Evolutionary conservation across 495 filamentous ascomycete species (phyloP).

Genomic region (Aspergillus sclerotiicarbonarius): DNA sequence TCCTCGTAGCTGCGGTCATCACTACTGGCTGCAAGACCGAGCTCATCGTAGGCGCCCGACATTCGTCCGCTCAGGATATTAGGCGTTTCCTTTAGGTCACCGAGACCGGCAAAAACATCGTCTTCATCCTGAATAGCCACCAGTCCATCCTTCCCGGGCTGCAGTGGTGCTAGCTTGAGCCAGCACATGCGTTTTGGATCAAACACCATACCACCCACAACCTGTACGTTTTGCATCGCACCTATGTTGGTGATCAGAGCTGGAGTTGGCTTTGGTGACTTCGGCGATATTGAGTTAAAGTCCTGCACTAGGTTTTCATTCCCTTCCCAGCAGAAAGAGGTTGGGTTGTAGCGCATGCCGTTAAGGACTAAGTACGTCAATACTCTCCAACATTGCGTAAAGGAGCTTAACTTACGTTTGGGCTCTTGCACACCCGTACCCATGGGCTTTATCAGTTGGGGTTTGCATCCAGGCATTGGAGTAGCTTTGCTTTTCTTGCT

Average conservation of each 20-base stretch:
- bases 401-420: constrained; percentile 58
- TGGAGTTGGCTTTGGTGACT: constrained; percentile 66
- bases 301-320: constrained; percentile 80
- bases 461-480: constrained; percentile 55
- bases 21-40: constrained; percentile 36
- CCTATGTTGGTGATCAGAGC: constrained; percentile 92
- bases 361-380: constrained; percentile 62
- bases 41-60: constrained; percentile 28
- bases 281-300: constrained; percentile 61
- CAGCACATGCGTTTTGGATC: constrained; percentile 95
- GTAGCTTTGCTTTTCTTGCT: constrained; percentile 57
- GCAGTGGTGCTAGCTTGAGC: constrained; percentile 65
- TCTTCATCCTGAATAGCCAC: constrained; percentile 51
- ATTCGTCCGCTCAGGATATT: constrained; percentile 39
- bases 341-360: constrained; percentile 93
- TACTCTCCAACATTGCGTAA: constrained; percentile 9
- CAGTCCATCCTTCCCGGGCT: constrained; percentile 28
- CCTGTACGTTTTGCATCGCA: constrained; percentile 71
- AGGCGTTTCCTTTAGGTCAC: constrained; percentile 61
- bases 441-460: constrained; percentile 70
- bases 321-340: constrained; percentile 85
- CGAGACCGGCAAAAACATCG: constrained; percentile 78
- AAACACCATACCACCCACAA: constrained; percentile 94
- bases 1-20: constrained; percentile 54
- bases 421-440: constrained; percentile 57